Percentiles rank a stretch among this genome's conserved stretches.
Evolutionary conservation across 2,329 filamentous ascomycete genomes (phyloP).

Genomic region (Penicillium griseofulvum): DNA sequence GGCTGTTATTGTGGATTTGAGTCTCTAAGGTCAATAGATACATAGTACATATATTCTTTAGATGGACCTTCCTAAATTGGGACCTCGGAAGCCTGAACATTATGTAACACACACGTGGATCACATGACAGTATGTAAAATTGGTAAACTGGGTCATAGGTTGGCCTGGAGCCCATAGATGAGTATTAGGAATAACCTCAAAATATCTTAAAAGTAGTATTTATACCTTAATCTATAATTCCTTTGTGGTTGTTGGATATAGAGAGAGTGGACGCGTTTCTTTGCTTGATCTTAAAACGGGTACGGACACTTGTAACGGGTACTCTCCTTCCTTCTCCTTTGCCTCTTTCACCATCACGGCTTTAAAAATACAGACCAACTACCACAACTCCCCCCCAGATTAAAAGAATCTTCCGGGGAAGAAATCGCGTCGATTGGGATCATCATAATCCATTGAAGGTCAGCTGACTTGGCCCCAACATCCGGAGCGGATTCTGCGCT

Average conservation of each 20-base stretch:
- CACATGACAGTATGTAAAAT: constrained; percentile 8
- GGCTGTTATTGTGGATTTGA: constrained; percentile 47
- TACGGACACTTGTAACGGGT: constrained; percentile 12
- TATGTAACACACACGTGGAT: constrained; percentile 1
- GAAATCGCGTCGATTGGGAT: constrained; percentile 4
- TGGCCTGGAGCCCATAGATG: background rate
- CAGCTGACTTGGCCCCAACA: constrained; percentile 9
- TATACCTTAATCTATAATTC: background rate
- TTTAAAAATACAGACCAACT: background rate
- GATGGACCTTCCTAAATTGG: background rate
- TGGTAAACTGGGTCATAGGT: constrained; percentile 3
- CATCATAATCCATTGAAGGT: constrained; percentile 2
- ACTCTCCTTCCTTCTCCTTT: constrained; percentile 9
- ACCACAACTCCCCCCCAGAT: constrained; percentile 1
- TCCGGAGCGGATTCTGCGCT: constrained; percentile 12
- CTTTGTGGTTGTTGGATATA: background rate
- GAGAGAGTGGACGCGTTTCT: background rate
- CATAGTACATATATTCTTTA: background rate
- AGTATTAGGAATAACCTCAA: background rate
- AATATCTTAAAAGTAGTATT: background rate
- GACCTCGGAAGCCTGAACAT: background rate
- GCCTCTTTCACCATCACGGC: constrained; percentile 10
- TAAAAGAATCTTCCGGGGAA: background rate
- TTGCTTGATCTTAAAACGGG: constrained; percentile 5
- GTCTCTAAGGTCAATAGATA: background rate